Evolutionary conservation across 192 early-diverging fungal genomes (phyloP), one percentile per base, ranked within the genome.

Genomic region (Backusella psychrophila): DNA sequence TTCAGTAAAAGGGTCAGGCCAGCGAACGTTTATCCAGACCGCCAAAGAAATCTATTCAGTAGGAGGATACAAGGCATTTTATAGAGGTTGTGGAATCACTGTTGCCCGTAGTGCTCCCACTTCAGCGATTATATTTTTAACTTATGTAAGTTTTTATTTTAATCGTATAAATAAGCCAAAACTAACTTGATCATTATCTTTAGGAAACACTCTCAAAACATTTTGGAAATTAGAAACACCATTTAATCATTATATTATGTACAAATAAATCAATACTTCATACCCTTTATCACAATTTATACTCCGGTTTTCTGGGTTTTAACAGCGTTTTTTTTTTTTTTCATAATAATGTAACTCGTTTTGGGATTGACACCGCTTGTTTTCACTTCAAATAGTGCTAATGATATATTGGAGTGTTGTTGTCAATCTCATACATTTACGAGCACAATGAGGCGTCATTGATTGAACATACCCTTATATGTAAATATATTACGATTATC

Each of bases 71-170:
- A 82, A 83, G 7, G 95, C 94, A 11, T 92, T 99, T 79, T 99
- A 97, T 85, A 89, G 94, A 26, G 98, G 98, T 0, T 96, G 93
- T 77, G 96, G 96, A 8, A 98, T 99, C 75, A 98, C 96, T 17
- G 87, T 97, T 26, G 81, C 90, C 36, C 88, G 97, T 26, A 93
- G 92, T 42, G 96, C 95, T 66, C 98, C 98, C 7, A 92, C 97
- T 19, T 95, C 91, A 78, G 98, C 94, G 7, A 90, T 95, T 59
- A 97, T 99, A 77, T 99, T 99, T 83, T 89, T 95, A 83, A 98
- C 96, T 1, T 99, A 97, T 87, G 97, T 92, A 86, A 90, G 91
- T 82, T 29, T 66, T 7, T 38, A 49, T 68, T 5, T 68, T 33
- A 12, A 63, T 63, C 7, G 9, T 63, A 63, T 63, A 63, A 4